Evolutionary conservation across 768 basidiomycete species (phyloP), one percentile per base, ranked within the genome.

Genomic region (Symmetrospora coprosmae): DNA sequence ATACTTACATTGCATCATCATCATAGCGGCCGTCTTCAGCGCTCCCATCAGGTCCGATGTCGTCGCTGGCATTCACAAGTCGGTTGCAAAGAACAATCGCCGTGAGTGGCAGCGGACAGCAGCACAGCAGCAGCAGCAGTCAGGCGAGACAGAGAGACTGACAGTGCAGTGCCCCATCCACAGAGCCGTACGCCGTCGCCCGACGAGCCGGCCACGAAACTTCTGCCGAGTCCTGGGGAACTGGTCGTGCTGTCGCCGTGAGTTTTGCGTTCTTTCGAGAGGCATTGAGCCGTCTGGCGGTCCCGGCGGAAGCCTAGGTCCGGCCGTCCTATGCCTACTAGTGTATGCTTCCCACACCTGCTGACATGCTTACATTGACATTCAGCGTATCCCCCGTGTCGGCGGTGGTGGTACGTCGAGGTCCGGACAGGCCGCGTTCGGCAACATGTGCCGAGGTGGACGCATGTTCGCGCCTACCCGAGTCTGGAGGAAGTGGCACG

Each of bases 361-460:
- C n/a, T n/a, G n/a, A n/a, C n/a, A n/a, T n/a, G n/a, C n/a, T n/a
- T n/a, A n/a, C n/a, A n/a, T n/a, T n/a, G n/a, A n/a, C n/a, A n/a
- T n/a, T n/a, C n/a, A n/a, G n/a, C 94, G 94, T 90, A 97, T 99
- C 73, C 94, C 94, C 75, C 92, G 94, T 86, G 92, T 99, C 66
- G 88, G 88, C 72, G 94, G 94, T 73, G 86, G 87, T 72, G 94
- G 94, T 75, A 97, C 94, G 68, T 88, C 92, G 79, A 86, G 94
- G 68, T 91, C 94, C 60, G 94, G 94, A 63, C 92, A 91, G 85
- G 94, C 88, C 74, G 94, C 94, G 31, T 97, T 97, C 78, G 94
- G 94, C 72, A 97, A 97, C 85, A 97, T 99, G 94, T 97, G 92
- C 80, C 87, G 94, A 75, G 92, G 94, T 72, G 94, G 94, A 79